These are phyloP conservation scores for Sphaerobolus stellatus DNA, from an alignment of 1,284 basidiomycete genomes.

Conservation along the genomic window DNA sequence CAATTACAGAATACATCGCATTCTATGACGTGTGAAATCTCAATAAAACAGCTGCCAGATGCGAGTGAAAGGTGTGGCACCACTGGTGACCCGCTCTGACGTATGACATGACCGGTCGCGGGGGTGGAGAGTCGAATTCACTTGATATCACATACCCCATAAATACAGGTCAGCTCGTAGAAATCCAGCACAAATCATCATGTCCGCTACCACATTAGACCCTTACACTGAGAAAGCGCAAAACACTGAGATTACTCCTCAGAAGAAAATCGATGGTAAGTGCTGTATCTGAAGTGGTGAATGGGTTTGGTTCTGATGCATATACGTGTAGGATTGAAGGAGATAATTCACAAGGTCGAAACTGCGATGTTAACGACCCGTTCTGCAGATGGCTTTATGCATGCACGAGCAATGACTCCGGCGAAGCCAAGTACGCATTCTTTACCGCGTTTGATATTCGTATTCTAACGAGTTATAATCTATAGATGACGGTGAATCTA, in stretches of 20 bases:
- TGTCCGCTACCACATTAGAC: conserved; percentile 45
- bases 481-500: not conserved
- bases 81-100: not conserved
- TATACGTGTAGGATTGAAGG: conserved; percentile 48
- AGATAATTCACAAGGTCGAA: conserved; percentile 58
- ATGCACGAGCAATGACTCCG: conserved; percentile 84
- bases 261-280: conserved; percentile 65
- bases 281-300: not conserved
- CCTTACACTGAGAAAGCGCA: conserved; percentile 64
- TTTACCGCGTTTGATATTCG: not conserved
- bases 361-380: conserved; percentile 83
- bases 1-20: too few relatives aligned
- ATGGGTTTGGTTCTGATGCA: not conserved
- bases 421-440: conserved; percentile 51
- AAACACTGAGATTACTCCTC: conserved; percentile 50
- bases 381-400: conserved; percentile 69
- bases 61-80: not conserved
- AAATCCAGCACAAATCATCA: not conserved
- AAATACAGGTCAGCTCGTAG: not conserved
- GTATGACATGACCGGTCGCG: not conserved
- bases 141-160: not conserved
- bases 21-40: too few relatives aligned
- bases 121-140: too few relatives aligned
- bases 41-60: too few relatives aligned
- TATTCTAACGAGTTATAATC: not conserved